A percentile compares a stretch with the other conserved stretches of the same genome.
phyloP scores from a whole-genome alignment of 2,329 filamentous ascomycete species.

The Epichloe hybrida region DNA sequence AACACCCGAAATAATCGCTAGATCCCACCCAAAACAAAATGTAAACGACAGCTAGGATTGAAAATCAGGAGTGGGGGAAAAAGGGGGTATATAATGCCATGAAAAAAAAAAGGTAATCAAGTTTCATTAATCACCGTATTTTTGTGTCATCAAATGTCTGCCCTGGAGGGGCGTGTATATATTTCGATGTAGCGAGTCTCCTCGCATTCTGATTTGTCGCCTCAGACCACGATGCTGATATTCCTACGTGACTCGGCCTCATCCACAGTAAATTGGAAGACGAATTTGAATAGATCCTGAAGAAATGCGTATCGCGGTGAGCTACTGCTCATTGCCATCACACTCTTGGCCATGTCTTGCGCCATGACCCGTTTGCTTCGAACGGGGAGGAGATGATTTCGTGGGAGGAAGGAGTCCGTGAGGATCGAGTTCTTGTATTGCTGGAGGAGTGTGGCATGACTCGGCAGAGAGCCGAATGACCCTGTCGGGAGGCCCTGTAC shows the following conservation, averaged over 20 bases:
- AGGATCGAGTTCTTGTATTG: slow-evolving; percentile 72
- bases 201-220: not conserved
- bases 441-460: slow-evolving; percentile 58
- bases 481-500: slow-evolving; percentile 62
- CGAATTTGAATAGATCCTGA: slow-evolving; percentile 66
- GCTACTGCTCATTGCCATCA: slow-evolving; percentile 59
- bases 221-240: slow-evolving; percentile 43
- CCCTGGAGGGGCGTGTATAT: not conserved
- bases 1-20: not conserved
- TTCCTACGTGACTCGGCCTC: slow-evolving; percentile 58
- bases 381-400: slow-evolving; percentile 29
- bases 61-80: not conserved
- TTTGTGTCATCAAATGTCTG: not conserved
- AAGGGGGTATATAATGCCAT: slow-evolving; percentile 1
- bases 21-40: not conserved
- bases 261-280: slow-evolving; percentile 74
- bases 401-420: slow-evolving; percentile 47
- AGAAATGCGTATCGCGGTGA: slow-evolving; percentile 62
- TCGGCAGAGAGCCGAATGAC: slow-evolving; percentile 61
- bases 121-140: not conserved
- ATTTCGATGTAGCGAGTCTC: not conserved
- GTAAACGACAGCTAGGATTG: not conserved
- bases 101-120: not conserved
- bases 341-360: slow-evolving; percentile 66
- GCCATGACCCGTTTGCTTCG: slow-evolving; percentile 49